Conservation (phyloP, 768 basidiomycete genomes). For the Xanthoconium stramineum region DNA sequence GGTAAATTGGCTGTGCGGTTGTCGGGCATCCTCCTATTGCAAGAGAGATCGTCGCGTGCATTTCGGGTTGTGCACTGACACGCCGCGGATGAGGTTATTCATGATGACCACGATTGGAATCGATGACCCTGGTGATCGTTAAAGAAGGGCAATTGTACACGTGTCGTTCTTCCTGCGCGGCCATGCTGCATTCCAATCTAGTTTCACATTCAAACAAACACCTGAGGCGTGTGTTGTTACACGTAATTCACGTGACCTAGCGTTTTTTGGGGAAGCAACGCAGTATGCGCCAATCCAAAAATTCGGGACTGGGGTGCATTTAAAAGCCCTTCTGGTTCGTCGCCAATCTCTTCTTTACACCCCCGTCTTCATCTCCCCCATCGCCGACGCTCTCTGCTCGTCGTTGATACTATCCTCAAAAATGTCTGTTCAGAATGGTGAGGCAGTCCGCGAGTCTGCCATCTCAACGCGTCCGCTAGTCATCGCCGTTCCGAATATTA, state of each 20-base stretch:
- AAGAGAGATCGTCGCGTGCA: neutral
- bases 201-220: neutral
- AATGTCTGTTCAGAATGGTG: slow-evolving; percentile 34
- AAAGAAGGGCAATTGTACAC: neutral
- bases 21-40: too few species aligned
- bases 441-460: slow-evolving; percentile 28
- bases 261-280: slow-evolving; percentile 28
- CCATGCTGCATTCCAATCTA: neutral
- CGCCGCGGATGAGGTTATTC: slow-evolving; percentile 14
- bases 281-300: slow-evolving; percentile 25
- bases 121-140: slow-evolving; percentile 20
- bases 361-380: neutral
- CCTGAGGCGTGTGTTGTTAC: slow-evolving; percentile 5
- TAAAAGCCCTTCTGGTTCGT: slow-evolving; percentile 14
- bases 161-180: neutral
- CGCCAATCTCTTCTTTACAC: slow-evolving; percentile 6
- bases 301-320: slow-evolving; percentile 32
- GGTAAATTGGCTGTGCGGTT: too few species aligned
- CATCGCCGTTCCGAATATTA: slow-evolving; percentile 31
- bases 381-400: neutral
- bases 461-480: slow-evolving; percentile 36
- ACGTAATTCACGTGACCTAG: slow-evolving; percentile 29
- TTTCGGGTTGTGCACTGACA: slow-evolving; percentile 1
- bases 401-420: slow-evolving; percentile 13
- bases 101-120: slow-evolving; percentile 26